Conservation (phyloP, 345 rosid species). For the Erysimum cheiranthoides region DNA sequence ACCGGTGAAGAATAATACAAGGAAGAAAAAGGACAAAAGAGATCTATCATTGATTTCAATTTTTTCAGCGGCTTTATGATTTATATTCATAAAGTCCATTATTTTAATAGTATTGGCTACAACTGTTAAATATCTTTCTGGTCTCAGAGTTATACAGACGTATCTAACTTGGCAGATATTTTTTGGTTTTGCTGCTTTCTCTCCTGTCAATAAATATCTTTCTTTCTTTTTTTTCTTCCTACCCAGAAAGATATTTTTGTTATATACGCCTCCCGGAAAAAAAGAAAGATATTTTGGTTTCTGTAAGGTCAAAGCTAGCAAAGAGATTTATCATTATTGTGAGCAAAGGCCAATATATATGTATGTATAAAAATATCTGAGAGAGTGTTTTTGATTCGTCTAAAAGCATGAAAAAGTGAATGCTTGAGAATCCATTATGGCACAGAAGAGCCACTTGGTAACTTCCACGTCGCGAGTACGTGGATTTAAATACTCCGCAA, state of each 20-base stretch:
- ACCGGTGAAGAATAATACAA: neutral
- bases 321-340: conserved; percentile 12
- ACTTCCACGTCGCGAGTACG: conserved; percentile 11
- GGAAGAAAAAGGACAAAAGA: conserved; percentile 19
- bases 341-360: conserved; percentile 9
- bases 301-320: conserved; percentile 43
- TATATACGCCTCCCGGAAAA: conserved; percentile 10
- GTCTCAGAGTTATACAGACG: conserved; percentile 23
- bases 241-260: conserved; percentile 29
- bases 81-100: conserved; percentile 1
- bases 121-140: conserved; percentile 4
- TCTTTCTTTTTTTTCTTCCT: too few relatives aligned
- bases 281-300: conserved; percentile 35
- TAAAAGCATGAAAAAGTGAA: conserved; percentile 24
- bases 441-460: conserved; percentile 31
- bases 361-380: neutral
- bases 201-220: conserved; percentile 34
- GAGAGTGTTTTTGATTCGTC: conserved; percentile 36
- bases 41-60: conserved; percentile 12
- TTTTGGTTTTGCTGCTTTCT: neutral
- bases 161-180: conserved; percentile 42
- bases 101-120: neutral
- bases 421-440: conserved; percentile 18
- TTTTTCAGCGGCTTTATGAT: neutral
- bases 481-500: neutral